Conservation (phyloP, 1,284 basidiomycete genomes). For the Xerocomus nothofagi region DNA sequence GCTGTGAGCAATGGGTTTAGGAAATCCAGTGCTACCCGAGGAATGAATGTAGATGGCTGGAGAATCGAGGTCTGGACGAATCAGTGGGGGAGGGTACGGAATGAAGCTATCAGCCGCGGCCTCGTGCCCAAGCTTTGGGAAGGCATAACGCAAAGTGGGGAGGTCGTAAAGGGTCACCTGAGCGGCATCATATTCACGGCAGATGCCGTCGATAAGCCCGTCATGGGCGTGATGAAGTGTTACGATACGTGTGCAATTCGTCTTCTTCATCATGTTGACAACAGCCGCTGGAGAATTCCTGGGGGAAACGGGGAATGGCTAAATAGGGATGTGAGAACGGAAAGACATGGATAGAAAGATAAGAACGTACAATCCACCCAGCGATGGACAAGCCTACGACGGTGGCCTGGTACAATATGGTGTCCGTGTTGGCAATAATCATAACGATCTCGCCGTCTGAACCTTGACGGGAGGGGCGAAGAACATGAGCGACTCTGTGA, state of each 20-base stretch:
- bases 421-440: slow-evolving; percentile 37
- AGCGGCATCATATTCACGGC: slow-evolving; percentile 1
- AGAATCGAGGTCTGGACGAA: slow-evolving; percentile 22
- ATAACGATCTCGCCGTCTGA: slow-evolving; percentile 34
- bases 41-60: slow-evolving; percentile 37
- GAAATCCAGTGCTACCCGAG: slow-evolving; percentile 41
- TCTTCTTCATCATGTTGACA: slow-evolving; percentile 31
- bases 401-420: slow-evolving; percentile 36
- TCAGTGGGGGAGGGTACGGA: slow-evolving; percentile 24
- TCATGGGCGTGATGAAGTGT: slow-evolving; percentile 30
- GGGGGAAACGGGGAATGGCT: slow-evolving; percentile 39
- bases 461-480: slow-evolving; percentile 29
- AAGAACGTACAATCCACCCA: slow-evolving; percentile 22
- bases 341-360: background rate
- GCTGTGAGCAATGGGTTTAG: slow-evolving; percentile 34
- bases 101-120: slow-evolving; percentile 25
- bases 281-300: slow-evolving; percentile 36
- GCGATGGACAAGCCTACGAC: slow-evolving; percentile 31
- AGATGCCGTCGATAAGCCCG: slow-evolving; percentile 29
- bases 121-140: slow-evolving; percentile 37
- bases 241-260: slow-evolving; percentile 33
- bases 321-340: background rate
- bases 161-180: slow-evolving; percentile 26
- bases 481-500: slow-evolving; percentile 32
- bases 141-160: slow-evolving; percentile 30